Evolutionary conservation across 768 basidiomycete genomes (phyloP), one percentile per base, ranked within the genome.

Genomic region (Russula ochroleuca): DNA sequence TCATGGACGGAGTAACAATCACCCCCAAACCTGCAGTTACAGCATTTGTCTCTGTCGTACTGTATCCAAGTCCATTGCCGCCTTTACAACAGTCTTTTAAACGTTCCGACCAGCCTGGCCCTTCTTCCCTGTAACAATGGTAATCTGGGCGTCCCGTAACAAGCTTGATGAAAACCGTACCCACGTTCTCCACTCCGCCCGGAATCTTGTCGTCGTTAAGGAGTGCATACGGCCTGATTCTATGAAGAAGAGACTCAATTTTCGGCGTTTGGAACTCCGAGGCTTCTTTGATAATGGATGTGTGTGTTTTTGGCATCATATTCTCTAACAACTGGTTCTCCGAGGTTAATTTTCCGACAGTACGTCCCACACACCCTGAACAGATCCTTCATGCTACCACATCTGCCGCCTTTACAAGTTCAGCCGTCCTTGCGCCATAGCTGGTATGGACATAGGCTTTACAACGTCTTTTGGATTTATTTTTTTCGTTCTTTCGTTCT

Each of bases 131-230:
- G 21, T 14, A 10, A 50, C 31, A 45, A 48, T 8, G 3, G 37
- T 52, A 50, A 59, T 25, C 43, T 59, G 63, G 58, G 28, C 21
- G 49, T 40, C 51, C 47, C 43, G 63, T 51, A 53, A 52, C n/a
- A 47, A n/a, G 1, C 52, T 38, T 31, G 35, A 64, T 40, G 37
- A 41, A 48, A 53, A 23, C 40, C 5, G 45, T 47, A 47, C 43
- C 31, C 58, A 56, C 57, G 51, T 38, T 35, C 23, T 47, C 33
- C 28, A 28, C 38, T 59, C 40, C 23, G 31, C 11, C 28, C 45
- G 28, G 17, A 47, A 37, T 23, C 31, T 41, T 49, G 25, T 49
- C 45, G n/a, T 50, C 37, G 19, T 13, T 25, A 41, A 57, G 57
- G 49, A 35, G 21, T 28, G 19, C 17, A 13, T 35, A 17, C 50